Conservation (phyloP, 352 stramenopile genomes). For the Thraustochytrium striatum region DNA sequence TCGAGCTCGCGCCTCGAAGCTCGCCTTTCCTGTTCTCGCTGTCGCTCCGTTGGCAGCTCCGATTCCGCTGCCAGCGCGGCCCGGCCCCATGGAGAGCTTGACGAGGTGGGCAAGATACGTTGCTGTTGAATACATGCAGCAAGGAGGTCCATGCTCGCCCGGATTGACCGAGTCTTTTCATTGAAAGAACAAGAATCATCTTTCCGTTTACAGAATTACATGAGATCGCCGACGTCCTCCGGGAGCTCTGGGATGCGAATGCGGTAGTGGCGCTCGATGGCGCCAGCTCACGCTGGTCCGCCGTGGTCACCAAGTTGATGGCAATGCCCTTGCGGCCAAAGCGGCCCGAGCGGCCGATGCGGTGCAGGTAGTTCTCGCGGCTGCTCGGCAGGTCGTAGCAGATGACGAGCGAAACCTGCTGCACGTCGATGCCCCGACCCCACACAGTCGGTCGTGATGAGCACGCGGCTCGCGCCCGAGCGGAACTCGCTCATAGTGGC, state of each 20-base stretch:
- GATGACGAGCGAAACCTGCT: constrained; percentile 94
- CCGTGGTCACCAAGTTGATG: constrained; percentile 99
- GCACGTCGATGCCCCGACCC: constrained; percentile 98
- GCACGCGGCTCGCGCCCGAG: constrained; percentile 93
- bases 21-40: no score
- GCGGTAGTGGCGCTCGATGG: constrained; percentile 99
- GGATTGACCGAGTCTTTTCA: no score
- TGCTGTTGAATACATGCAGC: no score
- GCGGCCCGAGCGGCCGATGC: constrained; percentile 98
- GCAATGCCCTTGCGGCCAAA: constrained; percentile 99
- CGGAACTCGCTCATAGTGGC: constrained; percentile 99
- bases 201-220: no score
- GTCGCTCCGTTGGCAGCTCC: no score
- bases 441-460: constrained; percentile 82
- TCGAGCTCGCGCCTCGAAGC: no score
- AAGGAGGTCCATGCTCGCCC: no score
- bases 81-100: no score
- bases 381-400: constrained; percentile 65
- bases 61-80: no score
- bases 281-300: constrained; percentile 95
- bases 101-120: no score
- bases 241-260: constrained; percentile 99
- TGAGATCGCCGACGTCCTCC: constrained; percentile 97
- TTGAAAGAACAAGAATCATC: no score
- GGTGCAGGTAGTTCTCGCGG: constrained; percentile 99